Evolutionary conservation across 75 land plant genomes (phyloP).

Genomic region (Sequoia sempervirens): DNA sequence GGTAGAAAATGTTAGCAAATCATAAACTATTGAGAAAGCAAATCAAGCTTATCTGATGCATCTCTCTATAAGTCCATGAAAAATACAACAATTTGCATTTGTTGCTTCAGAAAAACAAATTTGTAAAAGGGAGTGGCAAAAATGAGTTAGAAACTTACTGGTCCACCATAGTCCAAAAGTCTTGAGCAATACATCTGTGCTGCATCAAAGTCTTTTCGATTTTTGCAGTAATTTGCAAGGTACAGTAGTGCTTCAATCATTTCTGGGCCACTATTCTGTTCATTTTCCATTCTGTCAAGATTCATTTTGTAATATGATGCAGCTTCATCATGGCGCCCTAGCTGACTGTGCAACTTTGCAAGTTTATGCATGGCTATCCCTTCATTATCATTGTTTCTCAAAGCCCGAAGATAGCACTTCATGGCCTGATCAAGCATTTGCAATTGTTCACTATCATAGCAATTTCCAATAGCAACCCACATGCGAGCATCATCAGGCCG

Average conservation of each 20-base stretch:
- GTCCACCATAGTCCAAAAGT: slow-evolving; percentile 83
- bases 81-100: not conserved
- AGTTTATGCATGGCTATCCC: slow-evolving; percentile 85
- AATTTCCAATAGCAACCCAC: slow-evolving; percentile 99
- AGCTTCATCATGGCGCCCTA: slow-evolving; percentile 76
- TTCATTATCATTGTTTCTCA: slow-evolving; percentile 76
- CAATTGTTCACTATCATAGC: slow-evolving; percentile 85
- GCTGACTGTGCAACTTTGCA: slow-evolving; percentile 72
- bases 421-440: slow-evolving; percentile 82
- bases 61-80: not conserved
- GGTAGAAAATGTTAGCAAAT: not conserved
- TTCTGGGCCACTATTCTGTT: slow-evolving; percentile 87
- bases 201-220: slow-evolving; percentile 60
- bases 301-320: slow-evolving; percentile 91
- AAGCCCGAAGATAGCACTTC: slow-evolving; percentile 86
- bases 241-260: slow-evolving; percentile 80
- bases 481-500: slow-evolving; percentile 90
- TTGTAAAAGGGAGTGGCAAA: not conserved
- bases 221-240: slow-evolving; percentile 69
- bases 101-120: slow-evolving; percentile 1
- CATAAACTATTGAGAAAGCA: too few species aligned
- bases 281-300: slow-evolving; percentile 86
- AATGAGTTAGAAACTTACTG: slow-evolving; percentile 45
- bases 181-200: slow-evolving; percentile 81
- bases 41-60: not conserved